phyloP scores from a whole-genome alignment of 768 basidiomycete species.

The Tulasnella calospora region DNA sequence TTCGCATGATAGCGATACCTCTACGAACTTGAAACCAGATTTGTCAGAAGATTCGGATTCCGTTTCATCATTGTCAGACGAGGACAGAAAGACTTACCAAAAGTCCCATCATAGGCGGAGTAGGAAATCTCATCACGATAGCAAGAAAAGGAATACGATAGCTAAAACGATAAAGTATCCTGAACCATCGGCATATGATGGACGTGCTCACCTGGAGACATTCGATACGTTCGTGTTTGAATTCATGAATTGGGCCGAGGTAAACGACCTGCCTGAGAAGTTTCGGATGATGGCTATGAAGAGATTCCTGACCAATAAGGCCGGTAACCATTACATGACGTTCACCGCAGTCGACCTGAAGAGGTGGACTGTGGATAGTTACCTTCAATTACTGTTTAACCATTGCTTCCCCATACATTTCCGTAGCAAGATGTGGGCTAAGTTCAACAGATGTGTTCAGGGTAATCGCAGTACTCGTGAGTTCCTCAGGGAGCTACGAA shows the following conservation, averaged over 20 bases:
- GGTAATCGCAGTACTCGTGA: neutral
- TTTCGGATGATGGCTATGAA: neutral
- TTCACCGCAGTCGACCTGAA: too few relatives aligned
- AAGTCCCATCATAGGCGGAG: neutral
- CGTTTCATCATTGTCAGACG: too few relatives aligned
- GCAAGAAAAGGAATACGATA: neutral
- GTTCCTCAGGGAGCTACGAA: too few relatives aligned
- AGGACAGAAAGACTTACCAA: neutral
- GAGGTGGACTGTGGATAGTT: neutral
- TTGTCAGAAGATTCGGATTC: neutral
- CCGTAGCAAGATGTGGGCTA: neutral
- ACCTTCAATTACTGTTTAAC: neutral
- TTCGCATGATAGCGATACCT: neutral
- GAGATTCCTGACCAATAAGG: conserved; percentile 16
- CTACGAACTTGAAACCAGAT: neutral
- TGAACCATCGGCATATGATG: too few relatives aligned
- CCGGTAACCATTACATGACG: too few relatives aligned
- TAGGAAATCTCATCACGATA: neutral
- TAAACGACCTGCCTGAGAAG: too few relatives aligned
- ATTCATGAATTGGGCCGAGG: conserved; percentile 1
- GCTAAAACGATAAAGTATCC: too few relatives aligned
- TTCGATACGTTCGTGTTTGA: conserved; percentile 16
- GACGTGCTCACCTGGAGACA: neutral
- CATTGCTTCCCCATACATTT: conserved; percentile 22
- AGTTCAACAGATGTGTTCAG: neutral